Evolutionary conservation across 139 green algal genomes (phyloP).

Genomic region (Astrephomene gubernaculifera): DNA sequence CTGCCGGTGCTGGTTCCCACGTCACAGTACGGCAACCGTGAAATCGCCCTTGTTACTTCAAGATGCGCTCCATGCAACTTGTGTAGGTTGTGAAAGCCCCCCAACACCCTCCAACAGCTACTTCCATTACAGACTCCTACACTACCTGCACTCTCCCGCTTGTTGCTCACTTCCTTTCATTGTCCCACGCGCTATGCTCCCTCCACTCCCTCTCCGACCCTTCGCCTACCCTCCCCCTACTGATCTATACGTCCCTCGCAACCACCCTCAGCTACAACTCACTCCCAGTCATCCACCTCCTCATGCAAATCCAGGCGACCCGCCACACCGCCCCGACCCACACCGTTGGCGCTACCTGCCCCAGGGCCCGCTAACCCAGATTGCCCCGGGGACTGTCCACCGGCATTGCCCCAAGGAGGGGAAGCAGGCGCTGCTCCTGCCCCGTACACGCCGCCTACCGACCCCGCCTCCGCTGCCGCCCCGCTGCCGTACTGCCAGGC

Average conservation of each 20-base stretch:
- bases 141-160: background rate
- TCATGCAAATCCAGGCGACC: slow-evolving; percentile 22
- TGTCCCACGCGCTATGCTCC: background rate
- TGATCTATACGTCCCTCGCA: background rate
- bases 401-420: background rate
- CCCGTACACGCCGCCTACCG: background rate
- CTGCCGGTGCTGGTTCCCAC: no score
- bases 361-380: background rate
- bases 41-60: no score
- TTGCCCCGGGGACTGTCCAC: background rate
- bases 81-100: no score
- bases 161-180: background rate
- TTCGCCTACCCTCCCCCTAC: background rate
- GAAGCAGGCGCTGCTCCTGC: background rate
- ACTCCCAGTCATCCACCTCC: slow-evolving; percentile 55
- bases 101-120: background rate
- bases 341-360: background rate
- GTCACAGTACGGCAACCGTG: no score
- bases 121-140: background rate
- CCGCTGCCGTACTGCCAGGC: background rate
- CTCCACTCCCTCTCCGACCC: background rate
- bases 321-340: background rate
- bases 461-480: background rate
- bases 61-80: no score
- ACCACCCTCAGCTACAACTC: background rate